These are phyloP conservation scores for Pulveroboletus sp. DNA, from an alignment of 768 basidiomycete species.

Conservation along the genomic window DNA sequence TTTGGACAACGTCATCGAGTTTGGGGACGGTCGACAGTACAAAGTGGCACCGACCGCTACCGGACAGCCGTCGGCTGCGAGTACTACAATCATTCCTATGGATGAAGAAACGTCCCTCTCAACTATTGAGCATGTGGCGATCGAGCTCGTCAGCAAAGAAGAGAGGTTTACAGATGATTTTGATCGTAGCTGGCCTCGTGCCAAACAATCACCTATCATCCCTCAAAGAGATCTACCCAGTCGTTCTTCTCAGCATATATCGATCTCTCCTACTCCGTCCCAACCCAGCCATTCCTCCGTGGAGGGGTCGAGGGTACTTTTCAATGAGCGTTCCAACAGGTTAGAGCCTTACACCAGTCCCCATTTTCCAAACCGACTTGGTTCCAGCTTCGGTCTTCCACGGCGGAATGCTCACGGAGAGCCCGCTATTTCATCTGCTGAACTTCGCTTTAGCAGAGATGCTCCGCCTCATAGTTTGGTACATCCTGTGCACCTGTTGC, in stretches of 20 bases:
- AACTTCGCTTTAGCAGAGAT: slow-evolving; percentile 45
- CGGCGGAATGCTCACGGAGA: slow-evolving; percentile 47
- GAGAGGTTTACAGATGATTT: slow-evolving; percentile 92
- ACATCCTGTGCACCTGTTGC: slow-evolving; percentile 51
- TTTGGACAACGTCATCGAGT: slow-evolving; percentile 85
- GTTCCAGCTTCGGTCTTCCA: slow-evolving; percentile 28
- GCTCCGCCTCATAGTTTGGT: slow-evolving; percentile 36
- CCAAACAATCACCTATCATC: slow-evolving; percentile 44
- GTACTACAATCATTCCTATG: slow-evolving; percentile 7
- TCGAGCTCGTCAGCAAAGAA: slow-evolving; percentile 65
- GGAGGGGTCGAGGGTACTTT: slow-evolving; percentile 71
- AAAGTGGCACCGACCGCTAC: slow-evolving; percentile 57
- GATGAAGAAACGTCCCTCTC: slow-evolving; percentile 14
- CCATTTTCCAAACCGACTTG: slow-evolving; percentile 41
- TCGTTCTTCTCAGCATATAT: slow-evolving; percentile 30
- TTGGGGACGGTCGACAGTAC: slow-evolving; percentile 92
- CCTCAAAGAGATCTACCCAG: slow-evolving; percentile 39
- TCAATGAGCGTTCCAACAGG: slow-evolving; percentile 90
- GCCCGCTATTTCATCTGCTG: slow-evolving; percentile 34
- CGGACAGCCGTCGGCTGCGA: slow-evolving; percentile 23
- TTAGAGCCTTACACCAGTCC: slow-evolving; percentile 73
- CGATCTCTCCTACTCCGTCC: slow-evolving; percentile 33
- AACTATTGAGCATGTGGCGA: slow-evolving; percentile 18
- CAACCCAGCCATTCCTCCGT: slow-evolving; percentile 44
- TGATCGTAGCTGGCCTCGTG: slow-evolving; percentile 93